phyloP scores from a whole-genome alignment of 1,284 basidiomycete genomes.

The Amylostereum chailletii region DNA sequence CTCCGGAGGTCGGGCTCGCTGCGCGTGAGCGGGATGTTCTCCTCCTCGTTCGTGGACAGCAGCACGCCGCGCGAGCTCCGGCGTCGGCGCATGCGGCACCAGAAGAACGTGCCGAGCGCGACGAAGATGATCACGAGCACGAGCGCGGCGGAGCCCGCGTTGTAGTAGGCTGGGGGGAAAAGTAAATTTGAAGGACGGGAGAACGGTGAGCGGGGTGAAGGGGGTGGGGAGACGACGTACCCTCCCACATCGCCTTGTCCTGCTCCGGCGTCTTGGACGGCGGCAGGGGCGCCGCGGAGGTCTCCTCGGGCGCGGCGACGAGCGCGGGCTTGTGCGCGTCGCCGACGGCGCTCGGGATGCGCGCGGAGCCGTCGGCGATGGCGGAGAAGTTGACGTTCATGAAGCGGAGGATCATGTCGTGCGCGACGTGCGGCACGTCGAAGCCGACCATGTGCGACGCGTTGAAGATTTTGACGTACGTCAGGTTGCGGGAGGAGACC shows the following conservation, averaged over 20 bases:
- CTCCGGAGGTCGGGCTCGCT: slow-evolving; percentile 17
- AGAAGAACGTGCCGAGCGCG: slow-evolving; percentile 66
- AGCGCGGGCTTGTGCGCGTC: slow-evolving; percentile 53
- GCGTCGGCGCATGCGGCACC: slow-evolving; percentile 56
- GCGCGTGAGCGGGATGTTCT: slow-evolving; percentile 44
- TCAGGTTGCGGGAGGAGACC: slow-evolving; percentile 82
- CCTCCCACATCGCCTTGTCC: slow-evolving; percentile 81
- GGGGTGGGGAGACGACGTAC: slow-evolving; percentile 28
- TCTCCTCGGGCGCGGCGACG: slow-evolving; percentile 22
- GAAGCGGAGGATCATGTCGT: slow-evolving; percentile 98
- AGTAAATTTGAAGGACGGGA: not conserved
- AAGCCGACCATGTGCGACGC: slow-evolving; percentile 94
- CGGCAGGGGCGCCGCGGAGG: slow-evolving; percentile 25
- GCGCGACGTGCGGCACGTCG: slow-evolving; percentile 81
- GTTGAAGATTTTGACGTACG: slow-evolving; percentile 90
- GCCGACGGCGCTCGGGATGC: slow-evolving; percentile 73
- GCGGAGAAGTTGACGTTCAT: slow-evolving; percentile 83
- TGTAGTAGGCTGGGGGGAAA: slow-evolving; percentile 68
- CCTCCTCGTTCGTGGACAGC: slow-evolving; percentile 33
- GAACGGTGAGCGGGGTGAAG: not conserved
- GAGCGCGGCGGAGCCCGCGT: slow-evolving; percentile 81
- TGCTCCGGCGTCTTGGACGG: slow-evolving; percentile 55
- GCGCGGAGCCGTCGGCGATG: slow-evolving; percentile 67
- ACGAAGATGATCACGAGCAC: slow-evolving; percentile 70
- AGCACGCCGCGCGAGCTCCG: slow-evolving; percentile 26